phyloP scores from a whole-genome alignment of 2,329 filamentous ascomycete genomes.

The Pyrenophora teres region DNA sequence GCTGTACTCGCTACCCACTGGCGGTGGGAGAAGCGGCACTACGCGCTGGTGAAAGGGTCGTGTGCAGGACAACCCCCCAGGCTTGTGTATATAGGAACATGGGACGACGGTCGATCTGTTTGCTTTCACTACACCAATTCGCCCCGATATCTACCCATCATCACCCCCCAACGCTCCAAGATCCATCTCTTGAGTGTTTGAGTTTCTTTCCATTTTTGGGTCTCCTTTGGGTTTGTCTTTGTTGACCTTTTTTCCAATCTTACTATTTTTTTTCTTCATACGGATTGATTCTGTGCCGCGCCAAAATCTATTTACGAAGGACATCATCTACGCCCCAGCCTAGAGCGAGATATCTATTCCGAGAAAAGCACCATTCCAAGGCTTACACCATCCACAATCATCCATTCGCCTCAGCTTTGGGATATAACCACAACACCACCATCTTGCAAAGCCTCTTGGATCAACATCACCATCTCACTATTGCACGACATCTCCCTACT shows the following conservation, averaged over 20 bases:
- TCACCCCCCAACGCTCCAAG: no score
- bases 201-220: not conserved
- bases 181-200: not conserved
- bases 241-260: not conserved
- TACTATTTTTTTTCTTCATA: not conserved
- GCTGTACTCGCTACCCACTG: not conserved
- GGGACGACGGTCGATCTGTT: conserved; percentile 1
- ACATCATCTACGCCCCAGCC: not conserved
- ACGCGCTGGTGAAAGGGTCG: conserved; percentile 8
- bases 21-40: conserved; percentile 1
- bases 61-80: not conserved
- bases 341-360: conserved; percentile 7
- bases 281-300: not conserved
- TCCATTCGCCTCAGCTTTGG: not conserved
- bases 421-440: conserved; percentile 6
- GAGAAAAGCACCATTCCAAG: conserved; percentile 4
- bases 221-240: not conserved
- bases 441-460: not conserved
- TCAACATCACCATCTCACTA: conserved; percentile 6
- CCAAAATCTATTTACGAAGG: not conserved
- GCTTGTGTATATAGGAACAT: conserved; percentile 12
- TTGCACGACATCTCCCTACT: conserved; percentile 10
- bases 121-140: not conserved
- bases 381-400: not conserved
- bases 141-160: not conserved